Conservation (phyloP, 768 basidiomycete genomes). For the Leucosporidium creatinivorum region DNA sequence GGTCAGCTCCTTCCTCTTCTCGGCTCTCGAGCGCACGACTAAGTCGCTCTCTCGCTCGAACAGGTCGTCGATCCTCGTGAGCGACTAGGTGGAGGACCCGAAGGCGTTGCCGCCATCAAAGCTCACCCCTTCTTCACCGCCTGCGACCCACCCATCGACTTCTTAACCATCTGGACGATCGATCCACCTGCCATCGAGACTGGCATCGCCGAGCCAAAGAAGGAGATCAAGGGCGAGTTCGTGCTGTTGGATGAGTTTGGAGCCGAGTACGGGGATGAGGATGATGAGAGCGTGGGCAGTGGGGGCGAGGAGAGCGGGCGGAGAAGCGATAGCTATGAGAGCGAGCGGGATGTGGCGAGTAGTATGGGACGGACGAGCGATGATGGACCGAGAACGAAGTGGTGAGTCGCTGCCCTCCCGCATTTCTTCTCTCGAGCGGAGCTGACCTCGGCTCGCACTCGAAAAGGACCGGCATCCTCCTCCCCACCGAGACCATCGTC, state of each 20-base stretch:
- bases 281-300: neutral
- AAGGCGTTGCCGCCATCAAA: slow-evolving; percentile 32
- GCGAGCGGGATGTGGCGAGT: too few species aligned
- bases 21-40: neutral
- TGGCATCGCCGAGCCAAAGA: slow-evolving; percentile 29
- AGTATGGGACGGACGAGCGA: too few species aligned
- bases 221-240: slow-evolving; percentile 18
- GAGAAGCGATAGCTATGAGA: neutral
- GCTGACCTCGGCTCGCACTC: neutral
- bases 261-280: neutral
- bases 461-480: slow-evolving; percentile 14
- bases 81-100: slow-evolving; percentile 30
- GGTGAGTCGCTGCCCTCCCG: too few species aligned
- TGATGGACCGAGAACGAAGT: too few species aligned
- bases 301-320: slow-evolving; percentile 3
- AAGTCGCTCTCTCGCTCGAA: neutral
- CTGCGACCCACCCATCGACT: slow-evolving; percentile 26
- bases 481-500: slow-evolving; percentile 31
- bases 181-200: slow-evolving; percentile 31
- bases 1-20: slow-evolving; percentile 45
- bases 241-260: slow-evolving; percentile 14
- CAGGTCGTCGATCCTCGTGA: slow-evolving; percentile 31
- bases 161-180: slow-evolving; percentile 33
- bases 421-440: too few species aligned
- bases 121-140: slow-evolving; percentile 34